Evolutionary conservation across 768 basidiomycete species (phyloP).

Genomic region (Scleroderma citrinum): DNA sequence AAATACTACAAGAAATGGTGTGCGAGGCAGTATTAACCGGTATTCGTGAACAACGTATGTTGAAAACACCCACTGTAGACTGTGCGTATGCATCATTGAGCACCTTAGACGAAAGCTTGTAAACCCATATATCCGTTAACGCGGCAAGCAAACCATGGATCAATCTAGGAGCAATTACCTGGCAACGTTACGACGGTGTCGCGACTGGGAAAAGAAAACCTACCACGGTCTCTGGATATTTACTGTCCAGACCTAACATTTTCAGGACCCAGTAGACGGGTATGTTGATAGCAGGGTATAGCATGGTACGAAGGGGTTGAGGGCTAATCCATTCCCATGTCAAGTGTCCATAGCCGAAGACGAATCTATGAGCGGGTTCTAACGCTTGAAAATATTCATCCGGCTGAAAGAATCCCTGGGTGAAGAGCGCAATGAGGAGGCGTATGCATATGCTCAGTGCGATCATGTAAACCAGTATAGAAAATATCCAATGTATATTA

Average conservation of each 20-base stretch:
- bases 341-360: slow-evolving; percentile 87
- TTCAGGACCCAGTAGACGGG: slow-evolving; percentile 73
- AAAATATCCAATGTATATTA: no score
- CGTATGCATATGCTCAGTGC: slow-evolving; percentile 44
- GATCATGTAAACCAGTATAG: not conserved
- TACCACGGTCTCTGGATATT: slow-evolving; percentile 53
- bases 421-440: slow-evolving; percentile 57
- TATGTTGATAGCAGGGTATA: slow-evolving; percentile 79
- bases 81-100: slow-evolving; percentile 54
- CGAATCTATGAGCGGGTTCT: slow-evolving; percentile 82
- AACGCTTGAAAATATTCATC: slow-evolving; percentile 96
- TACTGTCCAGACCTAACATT: slow-evolving; percentile 43
- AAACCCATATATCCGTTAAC: slow-evolving; percentile 71
- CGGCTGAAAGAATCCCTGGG: slow-evolving; percentile 89
- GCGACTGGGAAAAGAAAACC: slow-evolving; percentile 22
- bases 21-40: not conserved
- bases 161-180: slow-evolving; percentile 73
- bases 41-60: not conserved
- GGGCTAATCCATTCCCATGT: slow-evolving; percentile 93
- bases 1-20: slow-evolving; percentile 51
- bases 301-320: slow-evolving; percentile 67
- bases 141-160: slow-evolving; percentile 76
- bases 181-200: slow-evolving; percentile 2
- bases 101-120: slow-evolving; percentile 50
- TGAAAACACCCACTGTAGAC: slow-evolving; percentile 50